Base-by-base conservation (phyloP, 1,284 basidiomycete species). In the Microbotryum violaceum region DNA sequence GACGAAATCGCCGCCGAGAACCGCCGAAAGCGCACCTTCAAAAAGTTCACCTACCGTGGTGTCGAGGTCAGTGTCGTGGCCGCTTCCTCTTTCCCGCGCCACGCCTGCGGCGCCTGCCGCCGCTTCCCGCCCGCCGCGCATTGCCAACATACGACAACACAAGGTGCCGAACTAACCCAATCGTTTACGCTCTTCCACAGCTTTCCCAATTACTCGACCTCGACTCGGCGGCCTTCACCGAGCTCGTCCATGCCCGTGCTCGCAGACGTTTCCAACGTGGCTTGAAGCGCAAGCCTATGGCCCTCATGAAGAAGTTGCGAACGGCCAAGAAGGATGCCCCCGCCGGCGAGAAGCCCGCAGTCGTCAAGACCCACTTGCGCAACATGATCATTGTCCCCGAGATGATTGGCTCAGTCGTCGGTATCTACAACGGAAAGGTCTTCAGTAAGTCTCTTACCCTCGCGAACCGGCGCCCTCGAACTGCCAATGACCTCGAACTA, bases 341-440 rank as follows among this genome's bases (percentile, higher is more conserved):
- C 65, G 89, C 94, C 74, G 97, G 97, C 81, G 91, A 97, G 82
- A 98, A 99, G 83, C 96, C 96, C 67, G 84, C 89, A 60, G 89
- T 92, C 72, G 92, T 99, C 77, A 98, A 97, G 85, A 99, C 96
- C 61, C 96, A 99, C 81, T 83, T 98, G 72, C 91, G 94, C 76
- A 87, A 98, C 82, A 98, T 99, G 94, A 93, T 97, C 78, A 87
- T 98, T 77, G 94, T 98, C 67, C 96, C 94, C 61, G 94, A 99
- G 83, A 98, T 99, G 96, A 97, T 98, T 78, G 94, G 94, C 70
- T 88, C 85, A 71, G 89, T 94, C 68, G 85, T 94, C 70, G 92
- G 91, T 72, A 92, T 96, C 77, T 98, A 98, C 87, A 94, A 93
- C 77, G 92, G 92, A 74, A 93, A 93, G 85, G 87, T 89, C 72